Evolutionary conservation across 2,329 filamentous ascomycete species (phyloP).

Genomic region (Bipolaris sorokiniana): DNA sequence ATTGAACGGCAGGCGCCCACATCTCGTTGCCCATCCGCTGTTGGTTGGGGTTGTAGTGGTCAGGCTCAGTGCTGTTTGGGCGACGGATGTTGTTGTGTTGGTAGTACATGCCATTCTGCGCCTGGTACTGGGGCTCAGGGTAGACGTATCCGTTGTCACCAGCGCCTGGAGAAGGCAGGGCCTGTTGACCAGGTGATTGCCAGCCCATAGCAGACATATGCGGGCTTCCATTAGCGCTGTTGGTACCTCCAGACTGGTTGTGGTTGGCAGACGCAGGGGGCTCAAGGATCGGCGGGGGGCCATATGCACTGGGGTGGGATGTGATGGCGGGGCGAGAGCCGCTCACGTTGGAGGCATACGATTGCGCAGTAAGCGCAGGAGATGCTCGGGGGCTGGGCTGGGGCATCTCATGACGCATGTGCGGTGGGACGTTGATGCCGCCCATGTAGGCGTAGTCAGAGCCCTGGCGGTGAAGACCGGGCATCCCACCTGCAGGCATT

Average conservation of each 20-base stretch:
- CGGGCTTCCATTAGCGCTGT: constrained; percentile 80
- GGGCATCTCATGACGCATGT: constrained; percentile 77
- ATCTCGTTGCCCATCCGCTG: constrained; percentile 48
- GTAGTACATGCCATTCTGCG: constrained; percentile 72
- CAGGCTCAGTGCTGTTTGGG: constrained; percentile 73
- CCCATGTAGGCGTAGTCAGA: constrained; percentile 79
- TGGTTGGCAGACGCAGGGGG: constrained; percentile 79
- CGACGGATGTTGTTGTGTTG: constrained; percentile 71
- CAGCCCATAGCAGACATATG: constrained; percentile 83
- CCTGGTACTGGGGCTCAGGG: constrained; percentile 71
- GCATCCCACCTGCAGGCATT: constrained; percentile 67
- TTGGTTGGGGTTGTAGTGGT: constrained; percentile 56
- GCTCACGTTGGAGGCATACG: constrained; percentile 62
- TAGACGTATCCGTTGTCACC: constrained; percentile 79
- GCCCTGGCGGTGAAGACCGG: constrained; percentile 69
- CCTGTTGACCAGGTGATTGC: constrained; percentile 81
- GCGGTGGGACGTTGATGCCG: constrained; percentile 78
- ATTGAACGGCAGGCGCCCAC: constrained; percentile 54
- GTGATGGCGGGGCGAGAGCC: constrained; percentile 67
- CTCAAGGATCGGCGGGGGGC: constrained; percentile 84
- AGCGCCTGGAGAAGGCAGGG: constrained; percentile 72
- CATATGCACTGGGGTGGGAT: constrained; percentile 82
- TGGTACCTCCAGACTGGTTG: constrained; percentile 63
- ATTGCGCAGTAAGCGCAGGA: constrained; percentile 68
- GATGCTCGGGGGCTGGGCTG: constrained; percentile 71